phyloP scores from a whole-genome alignment of 257 asterid species.

The Scutellaria baicalensis region DNA sequence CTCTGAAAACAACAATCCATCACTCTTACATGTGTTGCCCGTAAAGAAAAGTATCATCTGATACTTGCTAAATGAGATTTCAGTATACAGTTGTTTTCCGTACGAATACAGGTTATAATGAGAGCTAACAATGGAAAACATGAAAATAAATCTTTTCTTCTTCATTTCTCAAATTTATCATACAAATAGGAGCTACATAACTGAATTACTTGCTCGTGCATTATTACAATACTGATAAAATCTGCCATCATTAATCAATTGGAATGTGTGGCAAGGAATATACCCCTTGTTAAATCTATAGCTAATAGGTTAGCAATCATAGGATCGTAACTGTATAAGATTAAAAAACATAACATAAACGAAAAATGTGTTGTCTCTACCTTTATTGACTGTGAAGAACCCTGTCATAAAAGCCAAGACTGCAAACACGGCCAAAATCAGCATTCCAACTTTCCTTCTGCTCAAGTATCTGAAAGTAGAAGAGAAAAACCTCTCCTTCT shows the following conservation, averaged over 20 bases:
- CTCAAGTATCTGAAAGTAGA: conserved; percentile 47
- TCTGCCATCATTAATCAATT: neutral
- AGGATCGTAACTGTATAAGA: neutral
- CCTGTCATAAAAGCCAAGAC: conserved; percentile 56
- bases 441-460: conserved; percentile 70
- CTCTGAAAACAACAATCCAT: conserved; percentile 45
- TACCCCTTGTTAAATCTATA: neutral
- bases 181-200: neutral
- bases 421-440: conserved; percentile 59
- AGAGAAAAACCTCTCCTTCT: conserved; percentile 54
- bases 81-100: neutral
- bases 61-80: neutral
- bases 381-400: conserved; percentile 56
- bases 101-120: neutral
- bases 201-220: neutral
- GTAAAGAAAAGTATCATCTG: neutral
- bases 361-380: conserved; percentile 26
- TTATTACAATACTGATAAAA: neutral
- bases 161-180: neutral
- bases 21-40: conserved; percentile 1
- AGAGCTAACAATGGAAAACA: neutral
- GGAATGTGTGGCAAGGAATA: neutral
- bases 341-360: neutral
- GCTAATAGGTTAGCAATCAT: neutral
- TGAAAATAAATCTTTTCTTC: neutral